These are phyloP conservation scores for Melocanna baccifera DNA, from an alignment of 176 grass and related monocot genomes.

Conservation along the genomic window DNA sequence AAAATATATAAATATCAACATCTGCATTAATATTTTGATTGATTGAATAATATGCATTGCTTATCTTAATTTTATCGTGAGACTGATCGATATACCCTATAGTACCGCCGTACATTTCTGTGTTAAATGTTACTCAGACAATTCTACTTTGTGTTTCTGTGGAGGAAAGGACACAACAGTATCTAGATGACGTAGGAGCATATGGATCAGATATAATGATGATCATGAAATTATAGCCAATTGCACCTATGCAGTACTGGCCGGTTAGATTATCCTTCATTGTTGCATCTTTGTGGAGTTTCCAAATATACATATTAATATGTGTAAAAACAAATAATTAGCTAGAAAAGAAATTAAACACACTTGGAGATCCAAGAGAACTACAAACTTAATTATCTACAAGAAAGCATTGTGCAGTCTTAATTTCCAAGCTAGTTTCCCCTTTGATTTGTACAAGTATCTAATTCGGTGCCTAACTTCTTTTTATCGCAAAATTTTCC, in stretches of 20 bases:
- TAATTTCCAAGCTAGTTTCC: neutral
- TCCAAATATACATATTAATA: neutral
- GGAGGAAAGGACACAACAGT: neutral
- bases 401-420: neutral
- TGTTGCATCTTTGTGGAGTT: neutral
- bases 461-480: constrained; percentile 1
- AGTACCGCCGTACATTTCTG: neutral
- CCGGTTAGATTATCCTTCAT: neutral
- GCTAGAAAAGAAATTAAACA: neutral
- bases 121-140: neutral
- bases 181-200: too few species aligned
- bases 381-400: neutral
- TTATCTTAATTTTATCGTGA: constrained; percentile 28
- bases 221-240: neutral
- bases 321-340: neutral
- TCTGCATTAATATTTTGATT: constrained; percentile 20
- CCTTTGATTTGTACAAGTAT: constrained; percentile 17
- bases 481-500: neutral
- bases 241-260: neutral
- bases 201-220: neutral
- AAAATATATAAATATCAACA: constrained; percentile 19
- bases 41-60: neutral
- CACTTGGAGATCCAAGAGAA: neutral
- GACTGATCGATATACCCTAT: neutral
- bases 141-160: neutral